Base-by-base conservation (phyloP, 1,284 basidiomycete species). In the Apiotrichum montevideense region DNA sequence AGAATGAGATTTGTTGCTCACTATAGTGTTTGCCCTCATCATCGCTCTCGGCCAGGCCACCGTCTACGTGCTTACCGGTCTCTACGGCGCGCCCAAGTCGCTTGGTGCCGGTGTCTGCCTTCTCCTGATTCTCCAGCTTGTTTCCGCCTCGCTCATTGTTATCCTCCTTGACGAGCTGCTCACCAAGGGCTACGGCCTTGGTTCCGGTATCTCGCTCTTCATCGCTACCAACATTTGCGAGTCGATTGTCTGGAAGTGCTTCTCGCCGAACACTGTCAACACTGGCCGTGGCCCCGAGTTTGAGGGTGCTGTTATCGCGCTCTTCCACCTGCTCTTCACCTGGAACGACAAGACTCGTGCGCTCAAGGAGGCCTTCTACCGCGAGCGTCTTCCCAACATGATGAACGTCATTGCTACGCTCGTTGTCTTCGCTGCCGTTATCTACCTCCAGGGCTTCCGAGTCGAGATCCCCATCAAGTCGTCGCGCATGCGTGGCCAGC, bases 221-320 rank as follows among this genome's bases (percentile, higher is more conserved):
- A 97, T 98, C 68, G 95, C 95, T 4, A 98, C 95, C 79, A 98
- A 98, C 83, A 97, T 98, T 67, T 98, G 96, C 79, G 95, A 98
- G 79, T 90, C 88, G 59, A 98, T 98, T 79, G 85, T 98, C 70
- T 98, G 95, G 95, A 98, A 98, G 77, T 95, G 94, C 2, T 98
- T 98, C 80, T 95, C 91, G 3, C 96, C 95, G 35, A 98, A 93
- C 37, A 98, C 95, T 48, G 80, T 98, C 80, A 98, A 98, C 84
- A 97, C 93, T 33, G 95, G 95, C 52, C 90, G 94, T 66, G 95
- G 95, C 6, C 91, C 95, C 59, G 95, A 98, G 77, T 98, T 98
- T 67, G 95, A 98, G 74, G 95, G 95, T 63, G 95, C 95, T 40
- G 82, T 98, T 64, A 88, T 98, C 61, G 88, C 94, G 3, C 84